phyloP scores from a whole-genome alignment of 805 yeast genomes.

The Yamadazyma laniorum region DNA sequence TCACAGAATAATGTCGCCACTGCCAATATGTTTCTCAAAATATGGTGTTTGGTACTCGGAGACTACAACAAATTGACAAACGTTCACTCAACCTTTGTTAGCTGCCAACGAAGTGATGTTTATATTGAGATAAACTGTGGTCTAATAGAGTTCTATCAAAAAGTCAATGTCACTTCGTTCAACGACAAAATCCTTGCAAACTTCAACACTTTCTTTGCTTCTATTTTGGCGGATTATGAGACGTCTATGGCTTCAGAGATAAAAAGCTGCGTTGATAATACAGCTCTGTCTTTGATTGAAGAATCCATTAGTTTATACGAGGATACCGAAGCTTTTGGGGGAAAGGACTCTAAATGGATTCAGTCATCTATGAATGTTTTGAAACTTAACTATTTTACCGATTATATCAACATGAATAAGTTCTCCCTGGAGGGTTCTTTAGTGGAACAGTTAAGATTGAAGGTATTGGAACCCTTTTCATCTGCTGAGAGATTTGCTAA shows the following conservation, averaged over 20 bases:
- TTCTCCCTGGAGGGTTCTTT: not conserved
- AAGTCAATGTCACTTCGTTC: not conserved
- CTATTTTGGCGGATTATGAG: conserved; percentile 1
- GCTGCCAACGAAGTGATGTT: not conserved
- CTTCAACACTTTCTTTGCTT: conserved; percentile 5
- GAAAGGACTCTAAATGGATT: not conserved
- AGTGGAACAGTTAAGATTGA: not conserved
- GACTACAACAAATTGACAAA: conserved; percentile 1
- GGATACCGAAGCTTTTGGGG: not conserved
- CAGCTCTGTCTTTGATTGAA: not conserved
- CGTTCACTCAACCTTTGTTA: conserved; percentile 6
- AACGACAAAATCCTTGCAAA: conserved; percentile 2
- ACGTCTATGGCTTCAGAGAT: not conserved
- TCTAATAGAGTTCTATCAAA: not conserved
- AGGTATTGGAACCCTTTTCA: not conserved
- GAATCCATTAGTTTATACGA: not conserved
- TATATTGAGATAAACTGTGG: conserved; percentile 3
- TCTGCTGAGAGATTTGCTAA: not conserved
- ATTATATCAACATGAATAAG: not conserved
- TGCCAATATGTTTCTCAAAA: conserved; percentile 3
- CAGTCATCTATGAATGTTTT: not conserved
- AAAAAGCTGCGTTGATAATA: not conserved
- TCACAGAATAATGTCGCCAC: conserved; percentile 1
- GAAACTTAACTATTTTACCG: not conserved
- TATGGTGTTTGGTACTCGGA: conserved; percentile 10